Percentiles rank a stretch among this genome's conserved stretches.
phyloP scores from a whole-genome alignment of 306 rosid species.

The Purshia tridentata region DNA sequence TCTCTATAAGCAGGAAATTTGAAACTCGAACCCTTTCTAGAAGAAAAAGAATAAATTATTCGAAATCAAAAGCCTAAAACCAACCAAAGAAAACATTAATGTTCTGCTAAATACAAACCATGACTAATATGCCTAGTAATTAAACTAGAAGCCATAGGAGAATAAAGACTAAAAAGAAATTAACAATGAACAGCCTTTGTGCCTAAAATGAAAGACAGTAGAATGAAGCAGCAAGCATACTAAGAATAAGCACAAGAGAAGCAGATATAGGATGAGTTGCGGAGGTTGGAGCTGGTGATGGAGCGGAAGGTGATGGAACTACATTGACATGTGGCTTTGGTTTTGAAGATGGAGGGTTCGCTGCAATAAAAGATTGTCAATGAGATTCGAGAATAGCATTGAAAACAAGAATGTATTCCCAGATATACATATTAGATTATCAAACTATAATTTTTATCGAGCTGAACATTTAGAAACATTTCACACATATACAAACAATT shows the following conservation, averaged over 20 bases:
- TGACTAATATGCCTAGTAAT: background rate
- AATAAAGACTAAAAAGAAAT: background rate
- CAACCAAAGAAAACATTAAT: background rate
- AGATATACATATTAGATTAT: background rate
- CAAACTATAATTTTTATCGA: too few relatives aligned
- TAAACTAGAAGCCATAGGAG: background rate
- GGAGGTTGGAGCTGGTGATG: background rate
- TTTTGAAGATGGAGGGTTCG: background rate
- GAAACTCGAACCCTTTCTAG: too few relatives aligned
- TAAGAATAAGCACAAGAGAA: background rate
- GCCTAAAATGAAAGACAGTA: background rate
- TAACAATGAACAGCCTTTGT: background rate
- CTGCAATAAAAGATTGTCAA: background rate
- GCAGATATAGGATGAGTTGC: constrained; percentile 16
- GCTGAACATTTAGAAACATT: too few relatives aligned
- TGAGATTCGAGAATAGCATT: background rate
- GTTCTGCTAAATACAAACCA: background rate
- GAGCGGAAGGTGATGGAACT: constrained; percentile 14
- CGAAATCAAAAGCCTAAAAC: background rate
- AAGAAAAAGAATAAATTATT: background rate
- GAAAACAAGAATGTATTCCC: background rate
- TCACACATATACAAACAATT: too few relatives aligned
- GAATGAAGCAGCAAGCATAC: constrained; percentile 12
- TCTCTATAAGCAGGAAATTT: too few relatives aligned
- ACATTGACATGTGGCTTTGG: background rate